Evolutionary conservation across 2,329 filamentous ascomycete genomes (phyloP).

Genomic region (Blastomyces silverae): DNA sequence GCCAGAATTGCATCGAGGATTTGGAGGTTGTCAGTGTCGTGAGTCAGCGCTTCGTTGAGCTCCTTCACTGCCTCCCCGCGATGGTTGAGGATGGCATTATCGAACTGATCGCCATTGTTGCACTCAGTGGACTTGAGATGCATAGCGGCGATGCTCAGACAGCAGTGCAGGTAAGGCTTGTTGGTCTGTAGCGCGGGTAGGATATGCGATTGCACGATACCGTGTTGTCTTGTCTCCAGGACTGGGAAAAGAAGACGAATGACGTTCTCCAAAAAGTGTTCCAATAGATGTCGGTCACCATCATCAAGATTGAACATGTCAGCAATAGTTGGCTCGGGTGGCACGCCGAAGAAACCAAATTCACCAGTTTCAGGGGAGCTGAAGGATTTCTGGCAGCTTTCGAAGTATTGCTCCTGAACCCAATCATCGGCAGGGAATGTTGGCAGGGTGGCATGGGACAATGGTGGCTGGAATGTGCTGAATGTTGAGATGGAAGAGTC

Average conservation of each 20-base stretch:
- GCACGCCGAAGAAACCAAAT: constrained; percentile 76
- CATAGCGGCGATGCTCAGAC: constrained; percentile 83
- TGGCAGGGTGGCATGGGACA: constrained; percentile 59
- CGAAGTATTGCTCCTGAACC: constrained; percentile 64
- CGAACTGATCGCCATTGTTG: constrained; percentile 63
- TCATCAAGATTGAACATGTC: constrained; percentile 73
- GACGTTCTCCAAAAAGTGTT: constrained; percentile 86
- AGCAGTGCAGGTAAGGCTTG: constrained; percentile 91
- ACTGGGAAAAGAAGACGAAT: constrained; percentile 87
- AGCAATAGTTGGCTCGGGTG: constrained; percentile 51
- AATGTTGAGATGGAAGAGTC: constrained; percentile 90
- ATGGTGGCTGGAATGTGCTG: constrained; percentile 79
- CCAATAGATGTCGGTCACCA: constrained; percentile 69
- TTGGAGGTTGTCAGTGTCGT: constrained; percentile 72
- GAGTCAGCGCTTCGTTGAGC: constrained; percentile 71
- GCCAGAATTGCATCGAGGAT: constrained; percentile 86
- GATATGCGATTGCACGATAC: constrained; percentile 70
- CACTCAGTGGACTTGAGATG: constrained; percentile 73
- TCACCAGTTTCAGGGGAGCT: constrained; percentile 53
- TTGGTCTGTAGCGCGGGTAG: constrained; percentile 85
- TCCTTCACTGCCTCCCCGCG: constrained; percentile 76
- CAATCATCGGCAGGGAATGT: constrained; percentile 61
- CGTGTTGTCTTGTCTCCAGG: constrained; percentile 81
- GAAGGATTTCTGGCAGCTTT: constrained; percentile 62
- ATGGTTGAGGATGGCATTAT: constrained; percentile 85